A percentile compares a stretch with the other conserved stretches of the same genome.
Conservation (phyloP, 2,329 filamentous ascomycete genomes). For the Sclerotinia trifoliorum region DNA sequence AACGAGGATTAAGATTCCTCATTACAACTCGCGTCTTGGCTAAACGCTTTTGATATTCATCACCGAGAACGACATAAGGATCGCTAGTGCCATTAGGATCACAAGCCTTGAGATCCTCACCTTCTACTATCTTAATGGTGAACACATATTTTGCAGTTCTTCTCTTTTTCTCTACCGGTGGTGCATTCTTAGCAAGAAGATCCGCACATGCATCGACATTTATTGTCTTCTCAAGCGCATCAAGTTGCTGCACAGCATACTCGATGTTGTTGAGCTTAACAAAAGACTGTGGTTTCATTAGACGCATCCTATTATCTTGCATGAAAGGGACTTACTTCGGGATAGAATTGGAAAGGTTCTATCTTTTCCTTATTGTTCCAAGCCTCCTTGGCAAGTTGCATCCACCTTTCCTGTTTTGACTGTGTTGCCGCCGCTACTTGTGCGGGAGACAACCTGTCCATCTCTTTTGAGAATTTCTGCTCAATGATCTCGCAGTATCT, state of each 20-base stretch:
- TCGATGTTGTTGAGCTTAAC: constrained; percentile 98
- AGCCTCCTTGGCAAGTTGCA: constrained; percentile 90
- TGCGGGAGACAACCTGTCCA: constrained; percentile 87
- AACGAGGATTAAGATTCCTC: constrained; percentile 85
- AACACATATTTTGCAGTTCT: constrained; percentile 90
- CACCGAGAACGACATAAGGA: constrained; percentile 93
- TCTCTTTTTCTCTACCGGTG: constrained; percentile 61
- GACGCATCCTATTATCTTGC: constrained; percentile 24
- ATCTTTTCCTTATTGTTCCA: constrained; percentile 90
- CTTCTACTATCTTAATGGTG: constrained; percentile 97
- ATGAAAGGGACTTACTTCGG: constrained; percentile 62
- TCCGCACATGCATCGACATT: constrained; percentile 89
- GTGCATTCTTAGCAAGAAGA: constrained; percentile 72
- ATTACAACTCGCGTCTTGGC: constrained; percentile 93
- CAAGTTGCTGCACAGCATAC: constrained; percentile 87
- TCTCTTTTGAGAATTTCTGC: constrained; percentile 80
- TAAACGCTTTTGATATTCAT: constrained; percentile 95
- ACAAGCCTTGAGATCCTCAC: constrained; percentile 96
- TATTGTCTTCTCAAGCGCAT: constrained; percentile 84
- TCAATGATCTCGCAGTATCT: constrained; percentile 92
- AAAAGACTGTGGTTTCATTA: constrained; percentile 65
- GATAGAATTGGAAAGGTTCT: constrained; percentile 95
- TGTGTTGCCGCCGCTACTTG: constrained; percentile 76
- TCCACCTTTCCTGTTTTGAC: constrained; percentile 86
- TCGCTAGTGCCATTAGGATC: constrained; percentile 93